Conservation (phyloP, 352 stramenopile species). For the Phytophthora agathidicida region DNA sequence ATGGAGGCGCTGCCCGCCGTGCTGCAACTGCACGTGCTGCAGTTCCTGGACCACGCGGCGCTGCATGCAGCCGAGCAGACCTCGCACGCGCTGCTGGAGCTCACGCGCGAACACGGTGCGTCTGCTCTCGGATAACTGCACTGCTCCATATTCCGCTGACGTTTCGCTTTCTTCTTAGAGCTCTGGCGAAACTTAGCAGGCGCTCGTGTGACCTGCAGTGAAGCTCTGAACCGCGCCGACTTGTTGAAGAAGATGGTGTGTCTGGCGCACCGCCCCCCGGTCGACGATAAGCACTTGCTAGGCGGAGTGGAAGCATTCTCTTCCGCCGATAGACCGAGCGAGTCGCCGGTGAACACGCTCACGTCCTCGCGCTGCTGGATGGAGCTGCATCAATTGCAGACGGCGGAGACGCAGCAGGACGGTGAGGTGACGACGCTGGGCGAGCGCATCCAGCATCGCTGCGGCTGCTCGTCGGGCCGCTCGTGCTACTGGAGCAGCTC, state of each 20-base stretch:
- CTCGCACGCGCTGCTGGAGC: conserved; percentile 33
- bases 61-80: conserved; percentile 61
- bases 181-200: conserved; percentile 44
- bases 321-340: conserved; percentile 58
- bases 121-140: conserved; percentile 1
- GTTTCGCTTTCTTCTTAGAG: conserved; percentile 33
- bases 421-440: conserved; percentile 54
- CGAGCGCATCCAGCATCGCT: conserved; percentile 67
- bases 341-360: conserved; percentile 68
- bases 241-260: conserved; percentile 63
- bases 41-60: conserved; percentile 57
- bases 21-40: conserved; percentile 56
- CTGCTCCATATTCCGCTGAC: not conserved
- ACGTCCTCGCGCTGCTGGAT: conserved; percentile 72
- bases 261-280: conserved; percentile 37
- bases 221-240: conserved; percentile 7
- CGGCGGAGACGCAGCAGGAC: conserved; percentile 37
- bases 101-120: conserved; percentile 50
- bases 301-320: conserved; percentile 49
- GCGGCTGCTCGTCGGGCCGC: conserved; percentile 71
- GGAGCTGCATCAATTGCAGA: conserved; percentile 53
- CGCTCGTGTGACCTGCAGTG: conserved; percentile 34
- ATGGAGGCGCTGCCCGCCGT: conserved; percentile 52
- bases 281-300: conserved; percentile 49
- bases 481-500: conserved; percentile 91